These are phyloP conservation scores for Phytophthora tentaculata DNA, from an alignment of 352 stramenopile genomes.

Conservation along the genomic window DNA sequence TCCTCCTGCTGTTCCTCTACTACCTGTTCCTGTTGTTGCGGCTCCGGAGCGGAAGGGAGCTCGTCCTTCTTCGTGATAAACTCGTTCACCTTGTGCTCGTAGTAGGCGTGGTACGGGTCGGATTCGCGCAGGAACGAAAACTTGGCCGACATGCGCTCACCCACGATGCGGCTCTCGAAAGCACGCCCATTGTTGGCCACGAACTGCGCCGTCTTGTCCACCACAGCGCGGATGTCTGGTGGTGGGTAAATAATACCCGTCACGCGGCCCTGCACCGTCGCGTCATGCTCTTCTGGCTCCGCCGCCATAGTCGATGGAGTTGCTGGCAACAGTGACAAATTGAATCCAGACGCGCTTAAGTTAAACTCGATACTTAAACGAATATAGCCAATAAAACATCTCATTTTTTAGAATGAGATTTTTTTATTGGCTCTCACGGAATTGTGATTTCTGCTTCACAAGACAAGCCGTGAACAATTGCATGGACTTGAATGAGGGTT, in stretches of 20 bases:
- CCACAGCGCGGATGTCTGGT: slow-evolving; percentile 97
- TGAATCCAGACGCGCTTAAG: not conserved
- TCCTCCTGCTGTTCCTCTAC: slow-evolving; percentile 24
- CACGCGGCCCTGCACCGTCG: slow-evolving; percentile 74
- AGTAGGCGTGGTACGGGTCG: slow-evolving; percentile 98
- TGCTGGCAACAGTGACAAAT: not conserved
- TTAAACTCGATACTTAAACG: not conserved
- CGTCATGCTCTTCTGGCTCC: slow-evolving; percentile 31
- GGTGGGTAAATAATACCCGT: slow-evolving; percentile 97
- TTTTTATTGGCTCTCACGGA: no score
- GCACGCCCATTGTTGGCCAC: slow-evolving; percentile 97
- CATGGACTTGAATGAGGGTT: no score
- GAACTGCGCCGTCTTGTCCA: slow-evolving; percentile 99
- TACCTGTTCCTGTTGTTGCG: slow-evolving; percentile 33
- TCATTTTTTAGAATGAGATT: no score
- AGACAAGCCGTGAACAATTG: no score
- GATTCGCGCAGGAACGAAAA: slow-evolving; percentile 97
- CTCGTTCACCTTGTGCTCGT: slow-evolving; percentile 96
- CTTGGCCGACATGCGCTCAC: slow-evolving; percentile 95
- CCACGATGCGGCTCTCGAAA: slow-evolving; percentile 98
- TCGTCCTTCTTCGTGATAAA: slow-evolving; percentile 65
- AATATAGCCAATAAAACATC: not conserved
- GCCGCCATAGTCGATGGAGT: slow-evolving; percentile 24
- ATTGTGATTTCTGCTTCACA: no score
- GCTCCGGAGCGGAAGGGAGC: slow-evolving; percentile 5